Evolutionary conservation across 2,329 filamentous ascomycete species (phyloP).

Genomic region (Alternaria triticimaculans): DNA sequence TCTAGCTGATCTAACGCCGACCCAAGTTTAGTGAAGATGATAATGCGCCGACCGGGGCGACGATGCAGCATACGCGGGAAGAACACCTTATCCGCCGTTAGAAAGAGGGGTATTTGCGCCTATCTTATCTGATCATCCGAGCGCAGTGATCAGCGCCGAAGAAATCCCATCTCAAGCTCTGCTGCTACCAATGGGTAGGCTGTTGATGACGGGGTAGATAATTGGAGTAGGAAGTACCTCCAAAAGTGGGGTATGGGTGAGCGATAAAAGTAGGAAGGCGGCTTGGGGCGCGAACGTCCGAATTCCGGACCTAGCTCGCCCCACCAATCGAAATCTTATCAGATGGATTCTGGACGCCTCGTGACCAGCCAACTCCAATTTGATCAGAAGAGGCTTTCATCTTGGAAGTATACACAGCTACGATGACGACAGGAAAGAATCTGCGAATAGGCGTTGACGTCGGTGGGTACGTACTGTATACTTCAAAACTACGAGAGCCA

Average conservation of each 20-base stretch:
- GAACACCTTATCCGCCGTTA: not conserved
- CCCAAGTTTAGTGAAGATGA: not conserved
- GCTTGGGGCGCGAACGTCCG: not conserved
- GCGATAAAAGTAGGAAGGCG: not conserved
- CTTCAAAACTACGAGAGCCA: not conserved
- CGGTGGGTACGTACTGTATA: conserved; percentile 41
- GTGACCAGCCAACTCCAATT: not conserved
- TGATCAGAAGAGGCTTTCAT: not conserved
- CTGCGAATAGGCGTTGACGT: conserved; percentile 55
- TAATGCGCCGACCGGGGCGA: not conserved
- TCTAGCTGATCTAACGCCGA: not conserved
- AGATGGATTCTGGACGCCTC: conserved; percentile 4
- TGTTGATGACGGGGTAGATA: not conserved
- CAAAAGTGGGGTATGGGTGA: not conserved
- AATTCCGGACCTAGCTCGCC: conserved; percentile 6
- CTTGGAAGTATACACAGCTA: not conserved
- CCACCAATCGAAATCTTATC: conserved; percentile 22
- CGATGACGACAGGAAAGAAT: conserved; percentile 23
- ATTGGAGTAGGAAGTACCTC: not conserved
- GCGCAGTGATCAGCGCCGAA: not conserved
- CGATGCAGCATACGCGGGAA: not conserved
- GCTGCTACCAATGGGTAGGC: not conserved
- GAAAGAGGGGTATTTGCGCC: conserved; percentile 6
- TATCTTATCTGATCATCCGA: conserved; percentile 10
- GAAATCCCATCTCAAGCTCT: not conserved